Base-by-base conservation (phyloP, 2,329 filamentous ascomycete genomes). In the Gliomastix tumulicola region DNA sequence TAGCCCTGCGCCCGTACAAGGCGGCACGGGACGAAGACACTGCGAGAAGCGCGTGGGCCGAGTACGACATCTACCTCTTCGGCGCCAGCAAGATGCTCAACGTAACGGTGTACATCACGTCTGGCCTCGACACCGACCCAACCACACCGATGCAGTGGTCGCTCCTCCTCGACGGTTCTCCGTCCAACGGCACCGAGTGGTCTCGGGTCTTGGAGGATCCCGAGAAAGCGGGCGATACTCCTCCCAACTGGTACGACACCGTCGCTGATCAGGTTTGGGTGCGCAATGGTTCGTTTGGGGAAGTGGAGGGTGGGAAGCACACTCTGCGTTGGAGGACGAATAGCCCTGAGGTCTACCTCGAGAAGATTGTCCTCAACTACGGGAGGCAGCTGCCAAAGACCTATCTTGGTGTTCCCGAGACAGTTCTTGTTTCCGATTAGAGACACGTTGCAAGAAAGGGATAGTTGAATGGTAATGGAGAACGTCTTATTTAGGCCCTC, bases 241-340 rank as follows among this genome's bases (percentile, higher is more conserved):
- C 70, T 4, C 62, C 63, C 1, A 61, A 62, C 11, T 74, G 70
- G 69, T 49, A 56, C 7, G 51, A 48, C 10, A 62, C 62, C 1
- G 69, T 73, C 1, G 63, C 63, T 1, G 62, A 69, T 34, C 46
- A 61, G 18, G 66, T 66, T 7, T 74, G 69, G 70, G 57, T 51
- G 10, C 65, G 61, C 32, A 62, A 54, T 13, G 49, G 55, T 3
- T 12, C 13, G 8, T 34, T 46, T 15, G 35, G 35, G 1, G 12
- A 1, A 1, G 10, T 44, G 36, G 39, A 12, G 15, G 34, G 18
- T n/a, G 55, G 55, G 1, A 35, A 28, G 23, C 51, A 57, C 21
- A 47, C 44, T 11, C 32, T 59, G 12, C 39, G 49, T 4, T 54
- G 52, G 50, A 42, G 41, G 40, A 39, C 43, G 2, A 56, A 51